Percentiles rank a stretch among this genome's conserved stretches.
Conservation (phyloP, 257 asterid species). For the Rauvolfia tetraphylla region DNA sequence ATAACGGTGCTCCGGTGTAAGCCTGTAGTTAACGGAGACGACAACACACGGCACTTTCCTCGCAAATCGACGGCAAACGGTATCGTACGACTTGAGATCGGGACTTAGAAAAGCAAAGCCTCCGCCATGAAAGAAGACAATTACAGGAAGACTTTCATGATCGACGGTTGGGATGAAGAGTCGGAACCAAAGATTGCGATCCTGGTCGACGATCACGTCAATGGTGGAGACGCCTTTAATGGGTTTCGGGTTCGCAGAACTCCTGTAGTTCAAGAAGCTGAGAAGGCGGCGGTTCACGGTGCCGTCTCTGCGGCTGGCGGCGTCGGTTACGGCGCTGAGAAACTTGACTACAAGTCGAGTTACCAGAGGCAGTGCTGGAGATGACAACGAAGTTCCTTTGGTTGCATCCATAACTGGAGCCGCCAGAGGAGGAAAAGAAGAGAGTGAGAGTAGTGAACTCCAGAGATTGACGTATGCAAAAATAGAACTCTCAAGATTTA, state of each 20-base stretch:
- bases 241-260: conserved; percentile 37
- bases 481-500: too few species aligned
- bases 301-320: too few species aligned
- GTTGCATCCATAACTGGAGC: neutral
- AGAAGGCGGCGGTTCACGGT: conserved; percentile 60
- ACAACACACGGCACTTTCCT: conserved; percentile 45
- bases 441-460: too few species aligned
- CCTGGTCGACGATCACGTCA: conserved; percentile 54
- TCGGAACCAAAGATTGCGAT: conserved; percentile 78
- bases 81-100: conserved; percentile 48
- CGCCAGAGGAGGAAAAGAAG: neutral
- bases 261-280: conserved; percentile 20
- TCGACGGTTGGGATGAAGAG: conserved; percentile 40
- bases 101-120: conserved; percentile 61
- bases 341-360: conserved; percentile 45
- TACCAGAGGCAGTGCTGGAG: conserved; percentile 45
- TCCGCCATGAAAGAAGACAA: conserved; percentile 89
- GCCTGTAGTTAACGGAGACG: conserved; percentile 65
- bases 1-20: conserved; percentile 63
- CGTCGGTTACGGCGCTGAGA: too few species aligned
- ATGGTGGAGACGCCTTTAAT: conserved; percentile 53
- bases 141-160: conserved; percentile 13
- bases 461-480: too few species aligned
- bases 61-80: conserved; percentile 69
- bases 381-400: neutral